A percentile compares a stretch with the other conserved stretches of the same genome.
Evolutionary conservation across 106 monocot genomes (phyloP).

Genomic region (Dioscorea alata): DNA sequence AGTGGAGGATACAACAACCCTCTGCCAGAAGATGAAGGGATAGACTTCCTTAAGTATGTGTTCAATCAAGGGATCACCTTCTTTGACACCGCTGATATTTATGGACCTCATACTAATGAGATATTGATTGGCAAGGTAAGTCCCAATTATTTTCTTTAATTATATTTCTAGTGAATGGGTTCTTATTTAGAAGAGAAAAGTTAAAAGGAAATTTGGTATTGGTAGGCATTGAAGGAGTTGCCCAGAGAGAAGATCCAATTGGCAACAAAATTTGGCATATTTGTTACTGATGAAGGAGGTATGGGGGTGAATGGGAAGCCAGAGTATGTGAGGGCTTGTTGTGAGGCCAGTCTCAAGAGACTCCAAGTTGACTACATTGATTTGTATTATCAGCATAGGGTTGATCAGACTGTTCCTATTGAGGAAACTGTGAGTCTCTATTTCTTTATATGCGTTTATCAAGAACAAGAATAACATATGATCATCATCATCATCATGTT

Average conservation of each 20-base stretch:
- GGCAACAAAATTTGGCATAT: conserved; percentile 42
- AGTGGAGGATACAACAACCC: conserved; percentile 49
- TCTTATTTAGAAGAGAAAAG: too few relatives aligned
- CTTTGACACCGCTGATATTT: conserved; percentile 67
- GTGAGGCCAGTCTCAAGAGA: conserved; percentile 69
- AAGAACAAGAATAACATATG: background rate
- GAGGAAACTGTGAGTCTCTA: conserved; percentile 62
- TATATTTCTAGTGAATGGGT: too few relatives aligned
- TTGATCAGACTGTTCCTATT: conserved; percentile 67
- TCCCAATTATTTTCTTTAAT: background rate
- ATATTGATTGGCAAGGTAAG: conserved; percentile 34
- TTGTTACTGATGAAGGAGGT: background rate
- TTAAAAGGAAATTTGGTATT: background rate
- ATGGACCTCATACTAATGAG: conserved; percentile 52
- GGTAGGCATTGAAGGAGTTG: conserved; percentile 37
- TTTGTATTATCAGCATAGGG: conserved; percentile 75
- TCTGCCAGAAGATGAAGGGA: conserved; percentile 39
- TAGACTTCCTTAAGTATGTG: conserved; percentile 53
- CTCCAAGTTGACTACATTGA: conserved; percentile 85
- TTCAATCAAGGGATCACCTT: conserved; percentile 66
- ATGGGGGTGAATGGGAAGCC: conserved; percentile 32
- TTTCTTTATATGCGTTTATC: background rate
- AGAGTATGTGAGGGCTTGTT: conserved; percentile 49
- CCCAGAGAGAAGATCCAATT: conserved; percentile 45
- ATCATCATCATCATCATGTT: too few relatives aligned